Evolutionary conservation across 495 filamentous ascomycete genomes (phyloP), one percentile per base, ranked within the genome.

Genomic region (Penicillium waksmanii): DNA sequence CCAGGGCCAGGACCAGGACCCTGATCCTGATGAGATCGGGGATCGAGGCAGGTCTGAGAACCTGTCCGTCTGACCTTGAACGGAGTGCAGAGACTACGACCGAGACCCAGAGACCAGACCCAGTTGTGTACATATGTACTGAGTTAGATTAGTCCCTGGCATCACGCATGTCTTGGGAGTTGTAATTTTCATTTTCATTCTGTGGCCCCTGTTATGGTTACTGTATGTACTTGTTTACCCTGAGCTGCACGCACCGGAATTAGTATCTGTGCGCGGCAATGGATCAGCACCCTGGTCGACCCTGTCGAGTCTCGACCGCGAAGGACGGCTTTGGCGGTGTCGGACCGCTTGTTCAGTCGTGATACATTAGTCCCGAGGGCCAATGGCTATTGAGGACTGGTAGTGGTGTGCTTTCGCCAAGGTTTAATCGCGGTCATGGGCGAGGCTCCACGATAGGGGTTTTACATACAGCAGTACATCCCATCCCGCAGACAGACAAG

Each of bases 141-240:
- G 3, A 43, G 40, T 38, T 11, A 8, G 12, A 1, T 12, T 18
- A 47, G 58, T 66, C 53, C 63, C 59, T 66, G 63, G 25, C 60
- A 51, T 63, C 44, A 21, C 46, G 19, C 52, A 53, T 51, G 46
- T 51, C 51, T 47, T 21, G 40, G 40, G 17, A 3, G 40, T 8
- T n/a, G 58, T 52, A 56, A 52, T 56, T 55, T 49, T 48, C 6
- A 18, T 8, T 46, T 48, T 42, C 19, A 5, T 50, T 54, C 46
- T 27, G 25, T 7, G 13, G 2, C n/a, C n/a, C 40, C 40, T 43
- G 13, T 43, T 18, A 43, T 43, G n/a, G 3, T 17, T 18, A 43
- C n/a, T 17, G 40, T 43, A 43, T 38, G 35, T 38, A 38, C 13
- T 11, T 15, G 9, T 13, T 11, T 38, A 15, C 35, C 5, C 35